Conservation (phyloP, 257 asterid genomes). For the Anisodus acutangulus region DNA sequence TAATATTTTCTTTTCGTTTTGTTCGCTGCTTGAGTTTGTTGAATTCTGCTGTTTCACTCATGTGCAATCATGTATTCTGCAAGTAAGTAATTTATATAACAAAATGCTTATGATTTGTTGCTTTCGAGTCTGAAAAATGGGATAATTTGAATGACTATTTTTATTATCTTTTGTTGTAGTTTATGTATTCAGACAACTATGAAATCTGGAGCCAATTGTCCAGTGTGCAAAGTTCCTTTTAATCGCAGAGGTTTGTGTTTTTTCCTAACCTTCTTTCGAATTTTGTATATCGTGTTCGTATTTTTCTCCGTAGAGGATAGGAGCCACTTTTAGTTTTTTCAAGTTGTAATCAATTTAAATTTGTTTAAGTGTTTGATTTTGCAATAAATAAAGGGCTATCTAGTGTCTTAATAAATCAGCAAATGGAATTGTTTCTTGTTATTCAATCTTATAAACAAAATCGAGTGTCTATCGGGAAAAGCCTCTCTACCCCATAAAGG, state of each 20-base stretch:
- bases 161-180: constrained; percentile 42
- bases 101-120: not conserved
- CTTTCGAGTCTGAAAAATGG: not conserved
- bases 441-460: too few species aligned
- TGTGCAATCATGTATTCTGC: constrained; percentile 97
- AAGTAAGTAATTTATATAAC: constrained; percentile 55
- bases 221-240: constrained; percentile 91
- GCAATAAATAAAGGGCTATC: too few species aligned
- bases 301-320: not conserved
- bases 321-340: too few species aligned
- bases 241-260: constrained; percentile 73
- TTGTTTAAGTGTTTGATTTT: too few species aligned
- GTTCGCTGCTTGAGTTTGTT: constrained; percentile 77
- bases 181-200: constrained; percentile 75
- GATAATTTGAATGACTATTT: not conserved
- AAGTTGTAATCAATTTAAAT: too few species aligned
- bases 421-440: too few species aligned
- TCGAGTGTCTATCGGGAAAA: too few species aligned
- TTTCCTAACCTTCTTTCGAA: not conserved
- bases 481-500: too few species aligned
- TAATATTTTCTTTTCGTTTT: not conserved
- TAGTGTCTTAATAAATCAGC: too few species aligned
- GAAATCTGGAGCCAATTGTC: constrained; percentile 79
- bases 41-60: constrained; percentile 76
- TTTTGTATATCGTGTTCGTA: not conserved